phyloP scores from a whole-genome alignment of 1,284 basidiomycete species.

The Papiliotrema flavescens region DNA sequence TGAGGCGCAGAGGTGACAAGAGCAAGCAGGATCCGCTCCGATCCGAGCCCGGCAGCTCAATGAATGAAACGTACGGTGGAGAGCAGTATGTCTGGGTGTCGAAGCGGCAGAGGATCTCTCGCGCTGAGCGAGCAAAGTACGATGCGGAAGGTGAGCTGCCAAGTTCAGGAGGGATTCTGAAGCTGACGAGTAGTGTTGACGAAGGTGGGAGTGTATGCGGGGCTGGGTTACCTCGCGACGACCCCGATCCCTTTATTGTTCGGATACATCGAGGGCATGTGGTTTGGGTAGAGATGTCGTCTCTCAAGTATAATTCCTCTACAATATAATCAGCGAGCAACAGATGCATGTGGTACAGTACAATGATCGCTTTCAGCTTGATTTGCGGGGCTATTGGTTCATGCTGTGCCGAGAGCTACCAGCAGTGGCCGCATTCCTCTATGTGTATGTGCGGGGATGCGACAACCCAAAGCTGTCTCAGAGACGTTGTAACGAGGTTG shows the following conservation, averaged over 20 bases:
- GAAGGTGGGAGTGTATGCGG: conserved; percentile 85
- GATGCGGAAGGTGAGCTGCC: conserved; percentile 30
- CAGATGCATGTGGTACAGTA: too few species aligned
- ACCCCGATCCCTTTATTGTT: conserved; percentile 66
- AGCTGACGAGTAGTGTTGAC: conserved; percentile 78
- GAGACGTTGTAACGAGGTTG: too few species aligned
- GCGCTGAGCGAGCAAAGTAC: conserved; percentile 20
- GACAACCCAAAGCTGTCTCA: too few species aligned
- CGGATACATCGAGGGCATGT: conserved; percentile 38
- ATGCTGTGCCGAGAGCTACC: too few species aligned
- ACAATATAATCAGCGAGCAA: background rate
- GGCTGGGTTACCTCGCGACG: conserved; percentile 68
- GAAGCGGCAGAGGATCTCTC: conserved; percentile 9
- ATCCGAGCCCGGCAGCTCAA: background rate
- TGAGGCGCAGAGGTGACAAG: too few species aligned
- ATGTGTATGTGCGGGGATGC: too few species aligned
- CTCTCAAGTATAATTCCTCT: background rate
- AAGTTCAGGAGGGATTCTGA: conserved; percentile 56
- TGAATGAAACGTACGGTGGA: background rate
- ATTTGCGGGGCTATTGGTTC: too few species aligned
- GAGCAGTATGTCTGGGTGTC: conserved; percentile 2
- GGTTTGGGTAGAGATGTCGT: background rate
- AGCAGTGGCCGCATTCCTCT: too few species aligned
- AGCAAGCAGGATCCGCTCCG: conserved; percentile 2
- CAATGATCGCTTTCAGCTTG: too few species aligned